These are phyloP conservation scores for Syncephalastrum sp. DNA, from an alignment of 371 early-diverging fungal genomes.

Conservation along the genomic window DNA sequence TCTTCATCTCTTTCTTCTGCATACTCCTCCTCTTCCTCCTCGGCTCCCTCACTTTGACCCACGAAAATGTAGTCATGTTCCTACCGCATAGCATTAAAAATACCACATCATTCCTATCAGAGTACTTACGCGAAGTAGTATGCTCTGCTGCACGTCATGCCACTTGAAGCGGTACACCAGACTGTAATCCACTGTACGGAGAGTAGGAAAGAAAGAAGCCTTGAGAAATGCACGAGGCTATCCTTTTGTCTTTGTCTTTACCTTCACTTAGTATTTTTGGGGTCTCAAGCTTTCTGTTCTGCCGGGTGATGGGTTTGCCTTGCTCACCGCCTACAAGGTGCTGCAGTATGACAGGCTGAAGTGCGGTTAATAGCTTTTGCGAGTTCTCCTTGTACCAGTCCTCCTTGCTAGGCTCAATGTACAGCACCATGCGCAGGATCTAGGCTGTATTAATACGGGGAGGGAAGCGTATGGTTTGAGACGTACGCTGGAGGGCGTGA, in stretches of 20 bases:
- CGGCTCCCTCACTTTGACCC: background rate
- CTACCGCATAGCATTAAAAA: background rate
- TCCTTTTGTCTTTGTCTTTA: background rate
- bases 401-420: slow-evolving; percentile 9
- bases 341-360: slow-evolving; percentile 15
- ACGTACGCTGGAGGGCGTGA: background rate
- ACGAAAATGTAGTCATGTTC: slow-evolving; percentile 5
- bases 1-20: slow-evolving; percentile 3
- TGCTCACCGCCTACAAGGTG: slow-evolving; percentile 12
- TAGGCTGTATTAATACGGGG: background rate
- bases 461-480: background rate
- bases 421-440: slow-evolving; percentile 12
- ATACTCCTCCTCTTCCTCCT: background rate
- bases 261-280: background rate
- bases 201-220: no score
- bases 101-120: background rate
- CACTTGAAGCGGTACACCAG: slow-evolving; percentile 13
- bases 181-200: slow-evolving; percentile 1
- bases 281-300: slow-evolving; percentile 10
- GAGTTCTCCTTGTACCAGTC: slow-evolving; percentile 16
- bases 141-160: slow-evolving; percentile 13
- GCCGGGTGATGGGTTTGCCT: slow-evolving; percentile 6
- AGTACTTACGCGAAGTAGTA: slow-evolving; percentile 13
- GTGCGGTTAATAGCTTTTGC: slow-evolving; percentile 4
- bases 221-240: background rate